Evolutionary conservation across 2,329 filamentous ascomycete genomes (phyloP).

Genomic region (Pyrenophora tritici-repentis): DNA sequence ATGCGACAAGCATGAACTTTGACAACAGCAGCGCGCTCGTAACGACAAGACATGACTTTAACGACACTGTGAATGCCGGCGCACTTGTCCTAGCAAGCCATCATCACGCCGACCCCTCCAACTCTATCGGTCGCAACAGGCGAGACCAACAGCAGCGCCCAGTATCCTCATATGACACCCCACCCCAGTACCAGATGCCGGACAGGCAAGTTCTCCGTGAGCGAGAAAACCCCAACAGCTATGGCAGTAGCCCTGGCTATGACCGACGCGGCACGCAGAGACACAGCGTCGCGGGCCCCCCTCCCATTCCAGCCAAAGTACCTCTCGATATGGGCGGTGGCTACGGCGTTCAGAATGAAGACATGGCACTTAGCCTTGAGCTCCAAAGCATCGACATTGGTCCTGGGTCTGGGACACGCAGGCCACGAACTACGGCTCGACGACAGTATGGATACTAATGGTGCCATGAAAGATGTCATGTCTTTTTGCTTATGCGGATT

Average conservation of each 20-base stretch:
- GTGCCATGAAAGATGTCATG: not conserved
- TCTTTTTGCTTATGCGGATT: not conserved
- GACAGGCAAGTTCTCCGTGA: slow-evolving; percentile 41
- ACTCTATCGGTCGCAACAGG: slow-evolving; percentile 32
- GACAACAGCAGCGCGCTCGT: slow-evolving; percentile 39
- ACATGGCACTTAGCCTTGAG: slow-evolving; percentile 70
- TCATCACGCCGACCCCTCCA: slow-evolving; percentile 16
- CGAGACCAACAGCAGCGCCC: slow-evolving; percentile 28
- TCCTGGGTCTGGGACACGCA: slow-evolving; percentile 30
- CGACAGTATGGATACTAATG: slow-evolving; percentile 21
- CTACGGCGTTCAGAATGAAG: slow-evolving; percentile 11
- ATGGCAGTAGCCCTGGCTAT: slow-evolving; percentile 37
- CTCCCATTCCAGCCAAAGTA: slow-evolving; percentile 73
- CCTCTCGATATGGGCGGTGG: slow-evolving; percentile 52
- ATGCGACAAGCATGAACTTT: slow-evolving; percentile 35
- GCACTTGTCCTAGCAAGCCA: slow-evolving; percentile 34
- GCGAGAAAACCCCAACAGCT: slow-evolving; percentile 41
- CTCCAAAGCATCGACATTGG: slow-evolving; percentile 61
- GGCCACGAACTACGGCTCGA: slow-evolving; percentile 18
- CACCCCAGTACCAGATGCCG: slow-evolving; percentile 20
- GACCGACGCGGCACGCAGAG: slow-evolving; percentile 28
- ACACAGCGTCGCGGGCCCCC: slow-evolving; percentile 45
- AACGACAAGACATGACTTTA: slow-evolving; percentile 34
- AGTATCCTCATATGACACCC: slow-evolving; percentile 17
- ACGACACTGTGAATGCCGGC: slow-evolving; percentile 20